Conservation (phyloP, 768 basidiomycete species). For the Solioccasus polychromus region DNA sequence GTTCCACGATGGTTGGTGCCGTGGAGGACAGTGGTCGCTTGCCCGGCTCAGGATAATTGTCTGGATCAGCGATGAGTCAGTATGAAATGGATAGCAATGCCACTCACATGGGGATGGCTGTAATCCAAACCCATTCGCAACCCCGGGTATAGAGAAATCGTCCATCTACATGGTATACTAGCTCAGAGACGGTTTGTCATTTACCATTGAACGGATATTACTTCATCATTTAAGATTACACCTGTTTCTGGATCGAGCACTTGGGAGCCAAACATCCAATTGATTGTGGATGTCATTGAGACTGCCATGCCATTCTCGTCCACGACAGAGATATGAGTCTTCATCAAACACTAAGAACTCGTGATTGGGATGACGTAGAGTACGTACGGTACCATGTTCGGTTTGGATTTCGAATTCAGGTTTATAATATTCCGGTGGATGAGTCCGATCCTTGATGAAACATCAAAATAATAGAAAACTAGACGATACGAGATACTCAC, state of each 20-base stretch:
- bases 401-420: conserved; percentile 72
- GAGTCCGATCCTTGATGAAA: conserved; percentile 66
- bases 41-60: conserved; percentile 83
- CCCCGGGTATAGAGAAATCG: conserved; percentile 86
- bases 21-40: conserved; percentile 92
- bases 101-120: conserved; percentile 75
- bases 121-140: conserved; percentile 81
- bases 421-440: conserved; percentile 78
- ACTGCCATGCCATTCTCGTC: conserved; percentile 89
- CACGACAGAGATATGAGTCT: conserved; percentile 80
- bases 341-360: conserved; percentile 2
- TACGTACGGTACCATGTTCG: conserved; percentile 77
- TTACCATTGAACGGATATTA: conserved; percentile 20
- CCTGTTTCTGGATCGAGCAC: conserved; percentile 88
- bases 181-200: background rate
- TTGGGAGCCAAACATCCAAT: conserved; percentile 83
- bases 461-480: conserved; percentile 5
- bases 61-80: conserved; percentile 35
- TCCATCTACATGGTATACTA: conserved; percentile 58
- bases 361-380: conserved; percentile 2
- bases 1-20: conserved; percentile 74
- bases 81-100: background rate
- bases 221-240: conserved; percentile 87
- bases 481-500: conserved; percentile 42
- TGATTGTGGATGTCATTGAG: conserved; percentile 84